phyloP scores from a whole-genome alignment of 306 rosid species.

The Castanea crenata region DNA sequence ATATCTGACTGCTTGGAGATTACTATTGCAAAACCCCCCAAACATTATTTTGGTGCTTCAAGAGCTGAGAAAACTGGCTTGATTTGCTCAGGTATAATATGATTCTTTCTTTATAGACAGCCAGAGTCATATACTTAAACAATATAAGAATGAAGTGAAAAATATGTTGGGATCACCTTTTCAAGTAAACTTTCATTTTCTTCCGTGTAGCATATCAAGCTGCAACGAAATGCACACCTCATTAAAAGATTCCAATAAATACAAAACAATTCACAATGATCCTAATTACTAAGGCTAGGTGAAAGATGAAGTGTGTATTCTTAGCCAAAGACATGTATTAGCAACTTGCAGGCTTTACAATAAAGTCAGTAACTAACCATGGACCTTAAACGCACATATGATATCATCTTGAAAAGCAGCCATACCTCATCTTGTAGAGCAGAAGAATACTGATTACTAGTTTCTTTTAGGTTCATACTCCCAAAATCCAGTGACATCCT shows the following conservation, averaged over 20 bases:
- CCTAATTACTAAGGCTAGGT: slow-evolving; percentile 5
- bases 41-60: slow-evolving; percentile 5
- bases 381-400: neutral
- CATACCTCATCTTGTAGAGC: slow-evolving; percentile 92
- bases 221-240: slow-evolving; percentile 54
- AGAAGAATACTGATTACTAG: slow-evolving; percentile 39
- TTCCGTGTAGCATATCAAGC: slow-evolving; percentile 98
- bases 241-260: slow-evolving; percentile 23
- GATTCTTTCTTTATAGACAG: slow-evolving; percentile 7
- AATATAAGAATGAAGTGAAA: slow-evolving; percentile 19
- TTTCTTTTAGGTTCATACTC: slow-evolving; percentile 69
- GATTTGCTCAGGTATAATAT: neutral
- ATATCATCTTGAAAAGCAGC: neutral
- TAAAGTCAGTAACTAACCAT: neutral
- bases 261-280: neutral
- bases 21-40: slow-evolving; percentile 3
- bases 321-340: neutral
- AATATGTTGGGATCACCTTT: slow-evolving; percentile 68
- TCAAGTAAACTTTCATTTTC: slow-evolving; percentile 78
- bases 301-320: slow-evolving; percentile 10
- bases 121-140: slow-evolving; percentile 21
- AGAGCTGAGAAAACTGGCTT: slow-evolving; percentile 6
- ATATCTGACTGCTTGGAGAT: slow-evolving; percentile 2
- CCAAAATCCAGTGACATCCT: slow-evolving; percentile 86
- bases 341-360: neutral